Base-by-base conservation (phyloP, 257 asterid species). In the Plantago major region DNA sequence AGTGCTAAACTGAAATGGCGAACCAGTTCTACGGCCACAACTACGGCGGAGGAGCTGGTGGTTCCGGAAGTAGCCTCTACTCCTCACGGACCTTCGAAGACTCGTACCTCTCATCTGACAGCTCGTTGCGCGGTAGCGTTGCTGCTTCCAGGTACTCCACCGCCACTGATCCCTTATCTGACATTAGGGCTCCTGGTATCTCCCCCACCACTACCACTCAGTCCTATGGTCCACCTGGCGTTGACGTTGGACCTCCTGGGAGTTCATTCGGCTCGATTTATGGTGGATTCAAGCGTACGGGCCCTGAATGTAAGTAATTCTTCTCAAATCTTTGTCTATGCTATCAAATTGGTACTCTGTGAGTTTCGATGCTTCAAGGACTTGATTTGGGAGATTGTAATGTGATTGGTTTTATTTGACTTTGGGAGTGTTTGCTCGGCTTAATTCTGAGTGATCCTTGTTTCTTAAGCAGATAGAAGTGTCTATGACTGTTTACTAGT, bases 211-310 rank as follows among this genome's bases (percentile, higher is more conserved):
- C 88, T 33, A 71, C 90, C 6, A 43, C 80, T 37, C 81, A 65
- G 68, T 78, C 87, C 46, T 72, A 81, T 26, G 91, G 84, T 2
- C 93, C 90, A 18, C 95, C 95, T 10, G 95, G 96, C 17, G 93
- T 90, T 26, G 96, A 85, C 68, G 74, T 58, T 58, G 82, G 81
- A 3, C 58, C 84, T 22, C 3, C 88, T 10, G 62, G 58, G 53
- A 60, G 62, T n/a, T 67, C 78, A 19, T 38, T 73, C 18, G 90
- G 78, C 64, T 72, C 86, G 51, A 59, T 80, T 67, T 73, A 78
- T 61, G 71, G 89, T 69, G 87, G 80, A 9, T 67, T 82, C 65
- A 90, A 90, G 88, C 98, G 98, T n/a, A 50, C 83, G 22, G 70
- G 91, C 6, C 16, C 85, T 28, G 85, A 88, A 60, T 78, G 98